Evolutionary conservation across 169 alveolate genomes (phyloP).

Genomic region (Eimeria falciformis): DNA sequence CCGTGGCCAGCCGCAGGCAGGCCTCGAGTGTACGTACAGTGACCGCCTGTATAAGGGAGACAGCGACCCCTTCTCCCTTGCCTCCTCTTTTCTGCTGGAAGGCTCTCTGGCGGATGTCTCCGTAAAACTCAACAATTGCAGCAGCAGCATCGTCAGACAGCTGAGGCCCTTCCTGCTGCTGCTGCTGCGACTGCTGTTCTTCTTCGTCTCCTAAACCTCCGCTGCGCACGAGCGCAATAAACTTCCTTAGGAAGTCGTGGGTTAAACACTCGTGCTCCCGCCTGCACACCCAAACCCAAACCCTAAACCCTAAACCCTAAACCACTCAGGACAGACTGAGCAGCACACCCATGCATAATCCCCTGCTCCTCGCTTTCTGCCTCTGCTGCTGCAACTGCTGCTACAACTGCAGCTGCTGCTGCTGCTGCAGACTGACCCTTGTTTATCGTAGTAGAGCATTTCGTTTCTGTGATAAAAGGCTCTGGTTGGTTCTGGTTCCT

Average conservation of each 20-base stretch:
- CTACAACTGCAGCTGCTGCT: constrained; percentile 22
- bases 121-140: constrained; percentile 57
- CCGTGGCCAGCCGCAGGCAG: constrained; percentile 90
- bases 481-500: constrained; percentile 32
- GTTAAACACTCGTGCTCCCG: constrained; percentile 68
- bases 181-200: constrained; percentile 18
- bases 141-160: constrained; percentile 65
- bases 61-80: constrained; percentile 82
- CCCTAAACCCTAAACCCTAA: constrained; percentile 47
- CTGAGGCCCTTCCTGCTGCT: constrained; percentile 47
- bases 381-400: neutral
- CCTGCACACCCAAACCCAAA: neutral
- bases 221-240: constrained; percentile 21
- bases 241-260: constrained; percentile 46
- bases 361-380: neutral
- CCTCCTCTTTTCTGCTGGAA: constrained; percentile 86
- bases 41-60: constrained; percentile 53
- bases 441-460: constrained; percentile 64
- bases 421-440: constrained; percentile 39
- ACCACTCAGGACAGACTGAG: too few species aligned
- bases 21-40: constrained; percentile 91
- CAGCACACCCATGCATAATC: too few species aligned
- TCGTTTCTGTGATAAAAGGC: constrained; percentile 58
- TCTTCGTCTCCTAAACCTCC: constrained; percentile 32
- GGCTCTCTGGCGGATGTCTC: constrained; percentile 57